phyloP scores from a whole-genome alignment of 1,284 basidiomycete genomes.

The Irpex sp. region DNA sequence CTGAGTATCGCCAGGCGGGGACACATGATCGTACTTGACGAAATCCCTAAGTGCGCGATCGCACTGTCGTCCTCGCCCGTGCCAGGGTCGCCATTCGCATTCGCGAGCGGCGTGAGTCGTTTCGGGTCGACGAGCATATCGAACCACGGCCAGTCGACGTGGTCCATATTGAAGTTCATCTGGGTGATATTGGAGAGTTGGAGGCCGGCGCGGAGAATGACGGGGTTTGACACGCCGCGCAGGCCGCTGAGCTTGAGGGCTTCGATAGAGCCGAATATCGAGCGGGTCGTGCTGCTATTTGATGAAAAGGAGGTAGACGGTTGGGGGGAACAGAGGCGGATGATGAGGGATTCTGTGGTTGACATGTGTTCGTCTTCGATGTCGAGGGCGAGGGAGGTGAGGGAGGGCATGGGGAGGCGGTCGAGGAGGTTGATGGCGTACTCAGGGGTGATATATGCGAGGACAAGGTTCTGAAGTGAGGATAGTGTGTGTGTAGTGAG shows the following conservation, averaged over 20 bases:
- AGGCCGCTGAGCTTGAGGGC: conserved; percentile 47
- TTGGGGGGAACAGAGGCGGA: conserved; percentile 34
- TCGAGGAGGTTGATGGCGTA: conserved; percentile 46
- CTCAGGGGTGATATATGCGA: conserved; percentile 41
- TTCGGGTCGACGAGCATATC: conserved; percentile 28
- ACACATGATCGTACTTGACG: conserved; percentile 20
- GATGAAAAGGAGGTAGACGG: not conserved
- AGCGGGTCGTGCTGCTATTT: conserved; percentile 14
- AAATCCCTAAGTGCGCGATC: not conserved
- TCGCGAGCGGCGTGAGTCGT: not conserved
- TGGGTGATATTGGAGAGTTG: conserved; percentile 5
- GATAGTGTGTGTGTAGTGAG: conserved; percentile 30
- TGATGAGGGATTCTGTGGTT: conserved; percentile 39
- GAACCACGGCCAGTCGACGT: conserved; percentile 34
- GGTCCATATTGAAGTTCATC: conserved; percentile 29
- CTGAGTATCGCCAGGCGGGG: conserved; percentile 41
- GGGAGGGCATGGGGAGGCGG: conserved; percentile 43
- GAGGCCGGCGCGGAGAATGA: conserved; percentile 1
- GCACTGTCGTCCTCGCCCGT: not conserved
- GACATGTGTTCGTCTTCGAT: conserved; percentile 37
- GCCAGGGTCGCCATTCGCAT: not conserved
- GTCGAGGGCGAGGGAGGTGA: conserved; percentile 47
- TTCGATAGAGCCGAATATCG: conserved; percentile 41
- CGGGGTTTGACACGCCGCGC: conserved; percentile 28
- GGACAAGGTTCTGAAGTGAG: conserved; percentile 41